Evolutionary conservation across 148 eudicot genomes (phyloP).

Genomic region (Salicornia ramosissima): DNA sequence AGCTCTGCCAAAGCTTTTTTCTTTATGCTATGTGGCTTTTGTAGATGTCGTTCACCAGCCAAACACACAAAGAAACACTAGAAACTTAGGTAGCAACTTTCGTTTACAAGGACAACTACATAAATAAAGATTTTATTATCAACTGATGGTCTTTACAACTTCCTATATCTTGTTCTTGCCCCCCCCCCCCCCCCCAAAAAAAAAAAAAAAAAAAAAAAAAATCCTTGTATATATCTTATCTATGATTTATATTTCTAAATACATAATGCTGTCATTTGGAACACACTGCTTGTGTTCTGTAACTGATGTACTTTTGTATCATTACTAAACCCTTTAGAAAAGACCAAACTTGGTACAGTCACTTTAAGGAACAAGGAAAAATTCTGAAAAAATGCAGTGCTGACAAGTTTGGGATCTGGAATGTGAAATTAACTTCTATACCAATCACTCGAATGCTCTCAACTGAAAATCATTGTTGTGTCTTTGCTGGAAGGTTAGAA

Average conservation of each 20-base stretch:
- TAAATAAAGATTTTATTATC: background rate
- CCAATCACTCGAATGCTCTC: background rate
- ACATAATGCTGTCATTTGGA: background rate
- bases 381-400: background rate
- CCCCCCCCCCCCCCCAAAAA: no score
- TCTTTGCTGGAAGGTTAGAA: background rate
- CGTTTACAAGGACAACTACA: no score
- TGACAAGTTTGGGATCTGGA: background rate
- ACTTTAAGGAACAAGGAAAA: background rate
- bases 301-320: background rate
- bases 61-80: no score
- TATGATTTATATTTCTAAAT: background rate
- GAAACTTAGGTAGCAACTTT: no score
- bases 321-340: background rate
- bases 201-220: no score
- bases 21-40: no score
- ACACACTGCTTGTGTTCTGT: background rate
- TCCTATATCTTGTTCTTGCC: background rate
- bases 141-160: slow-evolving; percentile 2
- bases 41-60: no score
- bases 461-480: background rate
- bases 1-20: no score
- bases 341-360: background rate
- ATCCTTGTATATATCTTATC: no score
- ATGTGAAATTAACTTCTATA: background rate